These are phyloP conservation scores for Xylariaceae sp. DNA, from an alignment of 2,329 filamentous ascomycete genomes.

Conservation along the genomic window DNA sequence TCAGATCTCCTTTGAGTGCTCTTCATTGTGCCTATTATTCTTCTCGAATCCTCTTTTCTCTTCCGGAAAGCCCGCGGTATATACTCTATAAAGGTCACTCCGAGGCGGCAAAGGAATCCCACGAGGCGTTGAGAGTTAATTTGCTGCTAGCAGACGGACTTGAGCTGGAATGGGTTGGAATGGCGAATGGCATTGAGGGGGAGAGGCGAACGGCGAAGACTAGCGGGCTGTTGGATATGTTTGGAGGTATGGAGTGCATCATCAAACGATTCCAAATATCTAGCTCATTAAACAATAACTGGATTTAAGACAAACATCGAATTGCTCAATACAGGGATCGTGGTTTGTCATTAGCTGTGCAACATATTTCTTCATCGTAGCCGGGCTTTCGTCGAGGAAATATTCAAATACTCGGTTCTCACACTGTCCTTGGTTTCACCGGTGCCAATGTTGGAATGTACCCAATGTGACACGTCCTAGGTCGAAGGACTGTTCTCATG, in stretches of 20 bases:
- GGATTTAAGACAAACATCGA: constrained; percentile 45
- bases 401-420: constrained; percentile 48
- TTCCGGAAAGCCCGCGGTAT: constrained; percentile 45
- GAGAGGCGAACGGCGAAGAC: constrained; percentile 31
- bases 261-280: neutral
- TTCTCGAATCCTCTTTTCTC: constrained; percentile 43
- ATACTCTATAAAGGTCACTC: constrained; percentile 33
- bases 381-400: constrained; percentile 37
- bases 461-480: constrained; percentile 43
- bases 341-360: constrained; percentile 50
- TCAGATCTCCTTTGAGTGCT: constrained; percentile 44
- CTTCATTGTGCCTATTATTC: constrained; percentile 43
- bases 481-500: constrained; percentile 45
- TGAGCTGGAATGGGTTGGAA: constrained; percentile 38
- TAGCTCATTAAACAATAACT: constrained; percentile 30
- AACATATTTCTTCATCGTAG: constrained; percentile 45
- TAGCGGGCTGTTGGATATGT: constrained; percentile 36
- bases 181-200: constrained; percentile 36
- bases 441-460: constrained; percentile 47
- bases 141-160: constrained; percentile 30
- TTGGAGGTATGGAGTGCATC: constrained; percentile 21
- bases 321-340: constrained; percentile 27
- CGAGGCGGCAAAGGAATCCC: constrained; percentile 25
- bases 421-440: constrained; percentile 45
- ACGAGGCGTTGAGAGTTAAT: constrained; percentile 29